Percentiles rank a stretch among this genome's conserved stretches.
Evolutionary conservation across 75 land plant genomes (phyloP).

Genomic region (Pinus tabuliformis): DNA sequence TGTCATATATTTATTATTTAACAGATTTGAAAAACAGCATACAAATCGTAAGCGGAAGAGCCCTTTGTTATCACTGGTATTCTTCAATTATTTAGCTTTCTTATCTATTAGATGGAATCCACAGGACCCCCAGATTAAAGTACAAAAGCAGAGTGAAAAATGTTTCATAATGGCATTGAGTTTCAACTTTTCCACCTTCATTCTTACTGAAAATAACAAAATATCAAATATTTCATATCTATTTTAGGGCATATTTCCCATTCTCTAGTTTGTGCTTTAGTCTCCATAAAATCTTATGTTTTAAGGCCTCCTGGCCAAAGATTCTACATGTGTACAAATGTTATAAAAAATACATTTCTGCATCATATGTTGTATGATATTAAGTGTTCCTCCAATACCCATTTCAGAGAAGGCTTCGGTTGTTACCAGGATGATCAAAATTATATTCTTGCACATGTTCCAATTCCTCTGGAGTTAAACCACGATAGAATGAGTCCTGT

Average conservation of each 20-base stretch:
- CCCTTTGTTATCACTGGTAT: not conserved
- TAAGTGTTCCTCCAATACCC: not conserved
- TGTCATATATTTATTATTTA: not conserved
- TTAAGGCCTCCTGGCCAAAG: not conserved
- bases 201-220: not conserved
- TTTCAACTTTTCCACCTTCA: not conserved
- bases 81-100: not conserved
- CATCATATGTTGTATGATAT: not conserved
- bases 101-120: not conserved
- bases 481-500: slow-evolving; percentile 95
- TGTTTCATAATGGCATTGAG: no score
- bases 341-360: not conserved
- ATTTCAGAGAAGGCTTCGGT: not conserved
- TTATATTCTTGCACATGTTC: slow-evolving; percentile 84
- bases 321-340: slow-evolving; percentile 1
- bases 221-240: not conserved
- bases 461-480: slow-evolving; percentile 83
- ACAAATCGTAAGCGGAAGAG: not conserved
- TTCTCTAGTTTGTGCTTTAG: not conserved
- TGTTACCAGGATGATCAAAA: slow-evolving; percentile 96
- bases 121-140: not conserved
- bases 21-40: not conserved
- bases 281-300: not conserved
- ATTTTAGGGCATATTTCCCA: not conserved
- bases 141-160: not conserved